These are phyloP conservation scores for Sclerotinia spermophila DNA, from an alignment of 2,329 filamentous ascomycete genomes.

Conservation along the genomic window DNA sequence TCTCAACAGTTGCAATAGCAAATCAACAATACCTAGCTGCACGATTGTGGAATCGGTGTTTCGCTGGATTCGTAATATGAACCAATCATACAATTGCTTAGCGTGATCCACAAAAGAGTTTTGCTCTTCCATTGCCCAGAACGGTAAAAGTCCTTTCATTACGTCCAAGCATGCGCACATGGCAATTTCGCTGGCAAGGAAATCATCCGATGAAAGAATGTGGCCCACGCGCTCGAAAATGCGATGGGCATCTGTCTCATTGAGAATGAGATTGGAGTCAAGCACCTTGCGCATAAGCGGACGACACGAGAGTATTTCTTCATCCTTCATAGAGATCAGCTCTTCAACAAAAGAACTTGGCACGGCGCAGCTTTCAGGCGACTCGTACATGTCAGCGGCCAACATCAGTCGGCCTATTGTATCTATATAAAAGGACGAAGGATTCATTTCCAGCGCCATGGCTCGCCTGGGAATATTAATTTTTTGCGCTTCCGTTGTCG, in stretches of 20 bases:
- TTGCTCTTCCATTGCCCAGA: slow-evolving; percentile 33
- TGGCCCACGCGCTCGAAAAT: slow-evolving; percentile 51
- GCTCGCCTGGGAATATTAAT: slow-evolving; percentile 43
- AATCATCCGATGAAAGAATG: slow-evolving; percentile 54
- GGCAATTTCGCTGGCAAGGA: slow-evolving; percentile 71
- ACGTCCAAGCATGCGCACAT: slow-evolving; percentile 64
- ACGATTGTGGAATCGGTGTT: slow-evolving; percentile 67
- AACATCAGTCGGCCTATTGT: slow-evolving; percentile 30
- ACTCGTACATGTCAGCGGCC: slow-evolving; percentile 25
- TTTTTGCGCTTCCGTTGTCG: slow-evolving; percentile 38
- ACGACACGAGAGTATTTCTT: slow-evolving; percentile 52
- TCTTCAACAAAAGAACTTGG: slow-evolving; percentile 49
- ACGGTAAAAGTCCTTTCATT: slow-evolving; percentile 48
- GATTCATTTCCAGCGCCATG: slow-evolving; percentile 30
- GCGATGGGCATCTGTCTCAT: slow-evolving; percentile 44
- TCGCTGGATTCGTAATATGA: slow-evolving; percentile 62
- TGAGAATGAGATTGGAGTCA: slow-evolving; percentile 50
- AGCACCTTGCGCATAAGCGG: slow-evolving; percentile 51
- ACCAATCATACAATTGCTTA: slow-evolving; percentile 74
- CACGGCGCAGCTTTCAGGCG: slow-evolving; percentile 40
- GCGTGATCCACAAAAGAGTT: slow-evolving; percentile 62
- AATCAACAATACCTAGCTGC: slow-evolving; percentile 61
- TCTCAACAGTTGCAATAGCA: slow-evolving; percentile 69
- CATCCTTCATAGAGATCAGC: slow-evolving; percentile 48
- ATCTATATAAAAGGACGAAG: slow-evolving; percentile 30